Evolutionary conservation across 2,329 filamentous ascomycete genomes (phyloP).

Genomic region (Sporothrix curviconia): DNA sequence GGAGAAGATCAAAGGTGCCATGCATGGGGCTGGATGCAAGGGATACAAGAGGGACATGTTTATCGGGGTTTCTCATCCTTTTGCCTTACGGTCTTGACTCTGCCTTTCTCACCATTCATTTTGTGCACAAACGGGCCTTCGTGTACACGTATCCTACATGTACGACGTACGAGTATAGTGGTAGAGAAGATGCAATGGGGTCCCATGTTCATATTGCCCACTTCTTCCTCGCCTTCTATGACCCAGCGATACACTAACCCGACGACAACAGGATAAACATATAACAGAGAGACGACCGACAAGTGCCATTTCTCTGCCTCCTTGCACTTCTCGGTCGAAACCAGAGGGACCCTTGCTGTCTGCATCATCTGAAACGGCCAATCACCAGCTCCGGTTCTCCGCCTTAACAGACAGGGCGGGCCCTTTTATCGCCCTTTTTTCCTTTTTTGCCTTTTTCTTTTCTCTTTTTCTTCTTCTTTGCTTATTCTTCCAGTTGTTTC

Average conservation of each 20-base stretch:
- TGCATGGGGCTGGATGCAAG: not conserved
- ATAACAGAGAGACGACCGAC: not conserved
- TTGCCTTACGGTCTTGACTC: not conserved
- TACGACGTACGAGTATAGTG: too few species aligned
- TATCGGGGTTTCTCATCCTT: not conserved
- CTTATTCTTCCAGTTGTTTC: not conserved
- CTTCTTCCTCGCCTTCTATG: too few species aligned
- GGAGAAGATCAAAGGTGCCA: too few species aligned
- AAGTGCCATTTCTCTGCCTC: not conserved
- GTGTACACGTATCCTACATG: too few species aligned
- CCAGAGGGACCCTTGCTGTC: not conserved
- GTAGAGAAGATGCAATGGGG: too few species aligned
- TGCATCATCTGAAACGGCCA: slow-evolving; percentile 18
- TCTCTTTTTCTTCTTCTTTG: not conserved
- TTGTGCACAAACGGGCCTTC: slow-evolving; percentile 2
- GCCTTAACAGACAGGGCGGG: slow-evolving; percentile 14
- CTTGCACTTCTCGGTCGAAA: not conserved
- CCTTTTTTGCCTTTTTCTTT: not conserved
- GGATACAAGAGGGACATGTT: not conserved
- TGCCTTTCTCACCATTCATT: not conserved
- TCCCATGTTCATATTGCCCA: too few species aligned
- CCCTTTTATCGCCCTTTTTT: not conserved
- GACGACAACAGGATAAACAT: too few species aligned
- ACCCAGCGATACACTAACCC: too few species aligned
- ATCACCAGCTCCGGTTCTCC: slow-evolving; percentile 24